Evolutionary conservation across 106 monocot genomes (phyloP).

Genomic region (Triglochin maritima): DNA sequence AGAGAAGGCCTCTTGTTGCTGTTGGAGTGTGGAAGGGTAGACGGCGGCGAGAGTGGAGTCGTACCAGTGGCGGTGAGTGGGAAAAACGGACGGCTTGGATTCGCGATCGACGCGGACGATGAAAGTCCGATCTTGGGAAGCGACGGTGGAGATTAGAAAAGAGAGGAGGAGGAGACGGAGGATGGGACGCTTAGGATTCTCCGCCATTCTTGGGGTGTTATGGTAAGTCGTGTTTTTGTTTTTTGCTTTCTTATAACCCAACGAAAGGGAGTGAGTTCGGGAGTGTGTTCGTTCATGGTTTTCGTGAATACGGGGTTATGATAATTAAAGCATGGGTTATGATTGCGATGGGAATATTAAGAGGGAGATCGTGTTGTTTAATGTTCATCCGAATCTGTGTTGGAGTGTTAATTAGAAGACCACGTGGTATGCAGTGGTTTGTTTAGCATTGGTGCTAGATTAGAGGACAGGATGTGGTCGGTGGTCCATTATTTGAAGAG

Average conservation of each 20-base stretch:
- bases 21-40: neutral
- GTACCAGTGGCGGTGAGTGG: constrained; percentile 91
- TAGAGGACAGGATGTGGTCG: too few relatives aligned
- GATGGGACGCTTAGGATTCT: neutral
- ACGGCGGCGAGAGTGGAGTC: constrained; percentile 30
- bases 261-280: neutral
- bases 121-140: constrained; percentile 29
- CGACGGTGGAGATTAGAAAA: neutral
- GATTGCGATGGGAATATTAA: neutral
- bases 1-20: neutral
- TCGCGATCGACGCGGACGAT: constrained; percentile 66
- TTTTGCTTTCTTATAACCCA: neutral
- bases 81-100: constrained; percentile 71
- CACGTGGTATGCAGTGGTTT: too few relatives aligned
- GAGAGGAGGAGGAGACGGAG: constrained; percentile 11
- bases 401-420: too few relatives aligned
- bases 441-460: too few relatives aligned
- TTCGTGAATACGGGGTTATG: neutral
- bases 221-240: too few relatives aligned
- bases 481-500: too few relatives aligned
- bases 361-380: neutral
- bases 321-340: neutral
- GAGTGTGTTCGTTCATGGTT: neutral
- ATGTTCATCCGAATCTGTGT: too few relatives aligned
- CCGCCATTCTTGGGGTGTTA: too few relatives aligned